Conservation (phyloP, 2,329 filamentous ascomycete species). For the Aspergillus sp. region DNA sequence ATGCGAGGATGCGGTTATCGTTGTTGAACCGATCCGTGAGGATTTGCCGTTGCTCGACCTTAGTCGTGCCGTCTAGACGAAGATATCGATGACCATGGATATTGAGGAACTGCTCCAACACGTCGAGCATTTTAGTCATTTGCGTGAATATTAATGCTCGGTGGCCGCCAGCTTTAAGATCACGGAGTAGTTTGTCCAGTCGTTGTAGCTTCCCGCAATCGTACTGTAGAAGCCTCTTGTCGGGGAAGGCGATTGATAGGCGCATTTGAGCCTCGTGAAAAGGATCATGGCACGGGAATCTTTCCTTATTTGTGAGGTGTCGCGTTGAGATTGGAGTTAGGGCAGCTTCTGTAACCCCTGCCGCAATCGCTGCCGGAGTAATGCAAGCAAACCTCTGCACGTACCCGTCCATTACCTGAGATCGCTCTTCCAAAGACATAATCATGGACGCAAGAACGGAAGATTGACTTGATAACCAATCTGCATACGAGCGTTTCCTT, state of each 20-base stretch:
- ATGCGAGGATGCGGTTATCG: constrained; percentile 86
- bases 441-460: constrained; percentile 57
- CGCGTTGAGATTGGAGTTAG: constrained; percentile 63
- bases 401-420: constrained; percentile 68
- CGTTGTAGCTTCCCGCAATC: constrained; percentile 96
- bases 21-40: constrained; percentile 96
- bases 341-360: constrained; percentile 69
- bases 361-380: constrained; percentile 82
- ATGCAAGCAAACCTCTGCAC: constrained; percentile 90
- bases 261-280: constrained; percentile 94
- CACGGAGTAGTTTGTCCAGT: constrained; percentile 79
- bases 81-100: constrained; percentile 97
- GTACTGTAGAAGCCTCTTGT: constrained; percentile 93
- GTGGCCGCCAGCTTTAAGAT: constrained; percentile 84
- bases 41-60: constrained; percentile 92
- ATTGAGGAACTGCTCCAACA: constrained; percentile 95
- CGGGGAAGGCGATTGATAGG: constrained; percentile 92
- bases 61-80: constrained; percentile 92
- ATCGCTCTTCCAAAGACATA: constrained; percentile 71
- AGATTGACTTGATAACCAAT: constrained; percentile 75
- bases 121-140: constrained; percentile 98
- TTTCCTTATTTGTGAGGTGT: constrained; percentile 45
- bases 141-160: constrained; percentile 98
- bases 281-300: constrained; percentile 65
- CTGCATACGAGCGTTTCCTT: constrained; percentile 62